A percentile compares a stretch with the other conserved stretches of the same genome.
Conservation (phyloP, 495 filamentous ascomycete species). For the Daldinia bambusicola region DNA sequence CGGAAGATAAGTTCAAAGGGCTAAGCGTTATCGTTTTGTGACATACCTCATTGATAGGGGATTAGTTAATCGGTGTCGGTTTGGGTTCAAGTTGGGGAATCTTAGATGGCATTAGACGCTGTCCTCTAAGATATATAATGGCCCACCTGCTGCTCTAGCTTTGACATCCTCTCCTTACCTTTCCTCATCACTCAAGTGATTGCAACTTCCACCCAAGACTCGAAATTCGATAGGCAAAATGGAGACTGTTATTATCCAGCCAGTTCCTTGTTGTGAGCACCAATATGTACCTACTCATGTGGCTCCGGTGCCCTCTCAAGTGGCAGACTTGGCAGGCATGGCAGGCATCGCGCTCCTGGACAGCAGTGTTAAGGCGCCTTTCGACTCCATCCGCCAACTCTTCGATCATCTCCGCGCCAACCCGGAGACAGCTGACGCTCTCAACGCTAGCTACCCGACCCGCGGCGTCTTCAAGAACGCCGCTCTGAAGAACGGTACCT, state of each 20-base stretch:
- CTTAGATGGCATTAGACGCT: too few species aligned
- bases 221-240: neutral
- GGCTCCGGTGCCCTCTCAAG: neutral
- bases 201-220: too few species aligned
- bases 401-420: neutral
- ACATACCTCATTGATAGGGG: too few species aligned
- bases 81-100: neutral
- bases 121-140: too few species aligned
- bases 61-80: neutral
- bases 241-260: neutral
- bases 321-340: too few species aligned
- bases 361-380: neutral
- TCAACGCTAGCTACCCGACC: neutral
- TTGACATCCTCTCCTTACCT: too few species aligned
- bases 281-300: neutral
- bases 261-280: neutral
- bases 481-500: neutral
- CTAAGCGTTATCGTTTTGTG: too few species aligned
- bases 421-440: neutral
- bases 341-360: neutral
- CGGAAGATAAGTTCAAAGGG: too few species aligned
- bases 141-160: too few species aligned
- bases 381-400: neutral
- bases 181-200: too few species aligned
- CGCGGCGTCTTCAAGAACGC: neutral